A percentile compares a stretch with the other conserved stretches of the same genome.
Evolutionary conservation across 345 rosid species (phyloP).

Genomic region (Anastatica hierochuntica): DNA sequence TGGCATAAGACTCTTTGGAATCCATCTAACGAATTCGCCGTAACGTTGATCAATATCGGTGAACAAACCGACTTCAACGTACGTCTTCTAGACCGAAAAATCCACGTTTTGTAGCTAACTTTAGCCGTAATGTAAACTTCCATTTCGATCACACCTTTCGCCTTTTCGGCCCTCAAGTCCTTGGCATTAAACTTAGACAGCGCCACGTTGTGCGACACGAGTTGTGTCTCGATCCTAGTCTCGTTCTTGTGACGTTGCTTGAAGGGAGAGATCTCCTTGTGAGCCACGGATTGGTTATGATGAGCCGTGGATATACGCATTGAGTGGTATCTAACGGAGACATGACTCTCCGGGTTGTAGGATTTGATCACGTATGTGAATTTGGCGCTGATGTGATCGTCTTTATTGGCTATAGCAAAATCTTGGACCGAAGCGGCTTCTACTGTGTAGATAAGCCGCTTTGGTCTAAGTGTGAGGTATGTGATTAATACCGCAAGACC

Average conservation of each 20-base stretch:
- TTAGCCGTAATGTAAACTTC: constrained; percentile 45
- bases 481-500: constrained; percentile 53
- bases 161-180: constrained; percentile 37
- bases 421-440: constrained; percentile 50
- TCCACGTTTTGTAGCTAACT: constrained; percentile 59
- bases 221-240: constrained; percentile 39
- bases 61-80: constrained; percentile 40
- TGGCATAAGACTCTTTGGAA: constrained; percentile 37
- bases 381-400: constrained; percentile 53
- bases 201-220: constrained; percentile 39
- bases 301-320: constrained; percentile 42
- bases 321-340: constrained; percentile 53
- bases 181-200: constrained; percentile 29
- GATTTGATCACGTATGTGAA: constrained; percentile 43
- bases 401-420: constrained; percentile 34
- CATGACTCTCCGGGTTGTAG: constrained; percentile 49
- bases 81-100: constrained; percentile 37
- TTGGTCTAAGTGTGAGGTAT: constrained; percentile 63
- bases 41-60: constrained; percentile 37
- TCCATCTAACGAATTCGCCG: constrained; percentile 25
- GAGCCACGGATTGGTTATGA: constrained; percentile 52
- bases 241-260: constrained; percentile 50
- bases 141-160: constrained; percentile 36
- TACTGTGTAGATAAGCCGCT: constrained; percentile 36
- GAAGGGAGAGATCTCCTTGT: constrained; percentile 41